Evolutionary conservation across 78 protist genomes (phyloP).

Genomic region (Acrasis kona): DNA sequence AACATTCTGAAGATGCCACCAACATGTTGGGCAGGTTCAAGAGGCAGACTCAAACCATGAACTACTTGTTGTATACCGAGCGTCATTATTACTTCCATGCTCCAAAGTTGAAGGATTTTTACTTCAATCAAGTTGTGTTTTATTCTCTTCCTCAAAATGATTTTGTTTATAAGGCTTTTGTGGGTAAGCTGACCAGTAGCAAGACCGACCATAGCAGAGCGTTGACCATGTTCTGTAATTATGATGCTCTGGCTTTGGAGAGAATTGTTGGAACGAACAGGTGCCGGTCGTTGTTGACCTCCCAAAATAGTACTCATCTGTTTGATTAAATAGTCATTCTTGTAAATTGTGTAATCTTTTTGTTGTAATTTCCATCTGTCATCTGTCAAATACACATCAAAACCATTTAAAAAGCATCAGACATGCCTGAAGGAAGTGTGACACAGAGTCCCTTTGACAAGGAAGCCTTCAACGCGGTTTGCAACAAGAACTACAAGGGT

Average conservation of each 20-base stretch:
- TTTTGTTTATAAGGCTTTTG: not conserved
- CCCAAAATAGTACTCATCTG: not conserved
- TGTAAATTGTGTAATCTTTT: too few species aligned
- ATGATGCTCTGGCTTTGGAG: not conserved
- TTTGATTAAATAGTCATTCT: not conserved
- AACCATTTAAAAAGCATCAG: constrained; percentile 59
- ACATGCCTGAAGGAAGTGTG: constrained; percentile 22
- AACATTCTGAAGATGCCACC: not conserved
- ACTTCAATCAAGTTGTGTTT: not conserved
- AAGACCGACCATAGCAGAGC: not conserved
- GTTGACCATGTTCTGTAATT: not conserved
- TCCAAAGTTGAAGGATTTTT: not conserved
- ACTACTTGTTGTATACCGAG: not conserved
- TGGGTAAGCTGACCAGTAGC: not conserved
- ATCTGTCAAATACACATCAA: constrained; percentile 42
- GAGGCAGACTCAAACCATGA: not conserved
- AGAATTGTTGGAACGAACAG: not conserved
- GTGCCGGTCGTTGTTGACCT: not conserved
- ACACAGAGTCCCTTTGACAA: too few species aligned
- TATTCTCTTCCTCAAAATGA: not conserved
- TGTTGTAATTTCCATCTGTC: too few species aligned
- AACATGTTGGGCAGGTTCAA: not conserved
- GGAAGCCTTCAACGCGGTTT: too few species aligned
- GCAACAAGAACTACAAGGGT: too few species aligned
- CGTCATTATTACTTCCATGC: not conserved